These are phyloP conservation scores for Suillus fuscotomentosus DNA, from an alignment of 768 basidiomycete genomes.

Conservation along the genomic window DNA sequence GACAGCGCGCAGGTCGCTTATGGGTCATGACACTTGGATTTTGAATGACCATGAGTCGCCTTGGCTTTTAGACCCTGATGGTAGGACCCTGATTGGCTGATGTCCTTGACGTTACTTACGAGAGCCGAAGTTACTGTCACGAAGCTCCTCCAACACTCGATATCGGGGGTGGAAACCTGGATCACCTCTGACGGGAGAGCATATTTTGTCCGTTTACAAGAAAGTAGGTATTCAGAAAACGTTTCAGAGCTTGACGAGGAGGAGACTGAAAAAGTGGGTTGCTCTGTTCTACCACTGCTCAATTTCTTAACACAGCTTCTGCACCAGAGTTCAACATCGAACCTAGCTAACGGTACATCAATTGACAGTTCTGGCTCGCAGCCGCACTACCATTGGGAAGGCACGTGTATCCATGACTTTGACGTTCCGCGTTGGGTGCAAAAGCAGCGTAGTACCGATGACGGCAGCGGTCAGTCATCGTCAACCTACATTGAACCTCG, in stretches of 20 bases:
- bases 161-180: constrained; percentile 73
- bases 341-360: constrained; percentile 10
- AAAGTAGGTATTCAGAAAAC: constrained; percentile 25
- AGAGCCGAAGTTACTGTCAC: constrained; percentile 54
- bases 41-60: constrained; percentile 63
- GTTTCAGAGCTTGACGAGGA: constrained; percentile 40
- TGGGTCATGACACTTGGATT: constrained; percentile 68
- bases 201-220: constrained; percentile 70
- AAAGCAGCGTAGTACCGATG: constrained; percentile 62
- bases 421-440: constrained; percentile 77
- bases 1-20: constrained; percentile 33
- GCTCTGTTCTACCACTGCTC: background rate
- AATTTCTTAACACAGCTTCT: background rate
- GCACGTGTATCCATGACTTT: constrained; percentile 78
- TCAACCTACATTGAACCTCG: constrained; percentile 61
- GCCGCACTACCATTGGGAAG: constrained; percentile 52
- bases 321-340: constrained; percentile 12
- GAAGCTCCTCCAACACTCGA: constrained; percentile 52
- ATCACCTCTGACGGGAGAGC: constrained; percentile 82
- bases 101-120: background rate
- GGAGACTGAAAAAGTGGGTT: constrained; percentile 45
- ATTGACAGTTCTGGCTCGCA: constrained; percentile 11
- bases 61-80: constrained; percentile 75
- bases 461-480: constrained; percentile 30
- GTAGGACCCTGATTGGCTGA: constrained; percentile 36